Evolutionary conservation across 768 basidiomycete species (phyloP).

Genomic region (Trametopsis cervina): DNA sequence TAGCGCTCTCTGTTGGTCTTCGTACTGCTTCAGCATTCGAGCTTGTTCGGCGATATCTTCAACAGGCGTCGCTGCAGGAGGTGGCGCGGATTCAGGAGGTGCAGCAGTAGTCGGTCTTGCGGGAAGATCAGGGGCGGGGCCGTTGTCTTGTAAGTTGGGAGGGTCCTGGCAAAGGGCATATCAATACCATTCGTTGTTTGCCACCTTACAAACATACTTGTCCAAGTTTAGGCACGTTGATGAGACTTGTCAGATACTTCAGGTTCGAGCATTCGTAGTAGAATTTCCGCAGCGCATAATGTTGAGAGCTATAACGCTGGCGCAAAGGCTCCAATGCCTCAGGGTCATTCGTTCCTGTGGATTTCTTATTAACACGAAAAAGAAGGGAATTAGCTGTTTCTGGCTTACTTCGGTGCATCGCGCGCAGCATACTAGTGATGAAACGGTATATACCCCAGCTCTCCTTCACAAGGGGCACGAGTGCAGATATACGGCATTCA

Average conservation of each 20-base stretch:
- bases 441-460: conserved; percentile 99
- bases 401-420: conserved; percentile 83
- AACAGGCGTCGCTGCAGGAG: conserved; percentile 66
- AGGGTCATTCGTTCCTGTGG: conserved; percentile 75
- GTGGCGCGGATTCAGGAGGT: conserved; percentile 42
- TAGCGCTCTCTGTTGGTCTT: conserved; percentile 90
- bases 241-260: conserved; percentile 94
- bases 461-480: conserved; percentile 97
- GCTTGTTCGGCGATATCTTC: conserved; percentile 86
- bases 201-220: too few species aligned
- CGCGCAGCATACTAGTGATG: conserved; percentile 97
- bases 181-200: too few species aligned
- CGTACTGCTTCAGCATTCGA: conserved; percentile 92
- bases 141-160: conserved; percentile 85
- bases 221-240: conserved; percentile 97
- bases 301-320: conserved; percentile 84
- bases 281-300: conserved; percentile 90
- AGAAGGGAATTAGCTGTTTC: background rate
- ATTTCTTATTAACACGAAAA: background rate
- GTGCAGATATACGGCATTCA: conserved; percentile 92
- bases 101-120: conserved; percentile 59
- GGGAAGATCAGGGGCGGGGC: conserved; percentile 80
- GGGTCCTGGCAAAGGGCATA: conserved; percentile 61
- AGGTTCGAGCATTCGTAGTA: conserved; percentile 99
- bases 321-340: conserved; percentile 88